Conservation (phyloP, 1,284 basidiomycete genomes). For the Malassezia cuniculi region DNA sequence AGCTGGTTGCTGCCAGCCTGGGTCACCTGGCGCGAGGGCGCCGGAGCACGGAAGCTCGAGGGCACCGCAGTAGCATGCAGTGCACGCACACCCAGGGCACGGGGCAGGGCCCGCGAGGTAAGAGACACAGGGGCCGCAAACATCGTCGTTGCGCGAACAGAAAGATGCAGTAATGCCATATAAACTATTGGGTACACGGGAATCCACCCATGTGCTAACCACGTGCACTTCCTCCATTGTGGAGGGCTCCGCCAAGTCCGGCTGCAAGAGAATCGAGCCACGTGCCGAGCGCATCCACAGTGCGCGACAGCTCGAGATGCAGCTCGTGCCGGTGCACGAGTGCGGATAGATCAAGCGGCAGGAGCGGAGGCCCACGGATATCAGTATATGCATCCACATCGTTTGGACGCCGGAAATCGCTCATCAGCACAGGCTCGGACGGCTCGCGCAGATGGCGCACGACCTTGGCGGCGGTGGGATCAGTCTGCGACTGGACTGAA, state of each 20-base stretch:
- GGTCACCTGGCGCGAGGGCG: slow-evolving; percentile 10
- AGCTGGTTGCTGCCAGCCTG: slow-evolving; percentile 35
- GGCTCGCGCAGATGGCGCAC: no score
- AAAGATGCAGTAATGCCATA: no score
- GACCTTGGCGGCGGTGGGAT: no score
- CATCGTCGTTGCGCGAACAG: slow-evolving; percentile 4
- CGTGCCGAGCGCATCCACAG: slow-evolving; percentile 63
- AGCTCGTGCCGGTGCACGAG: slow-evolving; percentile 56
- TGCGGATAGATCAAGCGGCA: slow-evolving; percentile 58
- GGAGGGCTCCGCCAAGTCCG: slow-evolving; percentile 45
- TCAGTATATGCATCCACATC: no score
- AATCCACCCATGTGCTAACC: background rate
- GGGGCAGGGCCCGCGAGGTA: no score
- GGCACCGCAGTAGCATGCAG: slow-evolving; percentile 5
- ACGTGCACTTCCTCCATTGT: slow-evolving; percentile 3
- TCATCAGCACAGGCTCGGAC: no score
- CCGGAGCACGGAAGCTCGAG: slow-evolving; percentile 1
- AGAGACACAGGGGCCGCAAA: slow-evolving; percentile 2
- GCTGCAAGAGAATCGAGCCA: slow-evolving; percentile 65
- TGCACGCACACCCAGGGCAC: no score
- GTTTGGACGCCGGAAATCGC: no score
- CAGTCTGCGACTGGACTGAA: no score
- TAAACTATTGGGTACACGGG: slow-evolving; percentile 1
- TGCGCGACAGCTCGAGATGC: slow-evolving; percentile 59
- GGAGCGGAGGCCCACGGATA: slow-evolving; percentile 51